Conservation (phyloP, 257 asterid species). For the Rhazya stricta region DNA sequence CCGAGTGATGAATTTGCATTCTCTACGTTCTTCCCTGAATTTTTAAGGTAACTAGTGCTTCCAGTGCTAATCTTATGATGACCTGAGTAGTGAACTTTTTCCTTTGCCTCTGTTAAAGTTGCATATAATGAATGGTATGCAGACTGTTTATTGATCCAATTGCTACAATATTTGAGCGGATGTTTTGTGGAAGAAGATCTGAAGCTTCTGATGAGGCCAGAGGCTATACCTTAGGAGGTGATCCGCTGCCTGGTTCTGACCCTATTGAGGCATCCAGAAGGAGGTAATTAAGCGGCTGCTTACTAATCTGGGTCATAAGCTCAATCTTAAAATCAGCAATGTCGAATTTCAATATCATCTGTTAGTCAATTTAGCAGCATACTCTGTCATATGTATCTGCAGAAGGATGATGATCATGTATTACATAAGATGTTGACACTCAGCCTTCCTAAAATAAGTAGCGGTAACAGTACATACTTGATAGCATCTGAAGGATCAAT, state of each 20-base stretch:
- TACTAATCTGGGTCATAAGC: neutral
- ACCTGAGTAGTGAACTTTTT: constrained; percentile 4
- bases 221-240: constrained; percentile 56
- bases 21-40: constrained; percentile 74
- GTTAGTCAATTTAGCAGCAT: neutral
- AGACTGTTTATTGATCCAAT: constrained; percentile 77
- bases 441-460: neutral
- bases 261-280: constrained; percentile 87
- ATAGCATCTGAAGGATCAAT: neutral
- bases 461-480: neutral
- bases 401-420: neutral
- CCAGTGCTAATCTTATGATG: neutral
- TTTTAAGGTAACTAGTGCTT: constrained; percentile 43
- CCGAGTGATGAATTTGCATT: constrained; percentile 92
- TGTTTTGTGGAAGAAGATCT: constrained; percentile 76
- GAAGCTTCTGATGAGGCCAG: constrained; percentile 48
- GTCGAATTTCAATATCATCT: neutral
- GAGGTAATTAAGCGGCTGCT: constrained; percentile 46
- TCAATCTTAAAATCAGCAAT: neutral
- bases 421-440: neutral
- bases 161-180: constrained; percentile 61
- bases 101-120: constrained; percentile 17
- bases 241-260: constrained; percentile 76
- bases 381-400: neutral
- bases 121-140: constrained; percentile 26